Evolutionary conservation across 1,284 basidiomycete species (phyloP), one percentile per base, ranked within the genome.

Genomic region (Ustilago loliicola): DNA sequence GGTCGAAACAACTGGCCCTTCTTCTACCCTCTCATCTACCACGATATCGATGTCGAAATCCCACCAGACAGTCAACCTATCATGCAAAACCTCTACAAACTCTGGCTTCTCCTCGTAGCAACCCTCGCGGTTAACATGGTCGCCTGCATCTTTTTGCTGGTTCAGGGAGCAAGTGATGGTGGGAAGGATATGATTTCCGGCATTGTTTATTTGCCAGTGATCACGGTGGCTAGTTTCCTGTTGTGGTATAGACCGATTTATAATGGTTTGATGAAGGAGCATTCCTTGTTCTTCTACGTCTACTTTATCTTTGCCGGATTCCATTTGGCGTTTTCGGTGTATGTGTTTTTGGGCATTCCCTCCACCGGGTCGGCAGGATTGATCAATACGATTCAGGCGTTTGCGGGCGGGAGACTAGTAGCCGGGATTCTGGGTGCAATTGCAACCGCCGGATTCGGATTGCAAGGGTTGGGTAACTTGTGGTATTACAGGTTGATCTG

Each of bases 321-420:
- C 89, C 95, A 99, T 88, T 89, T 98, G 66, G 88, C 94, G 42
- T 98, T 93, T 89, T 93, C 93, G 72, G 86, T 95, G 23, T 86
- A 86, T 65, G 72, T 82, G 54, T 80, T 86, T 27, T 78, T 87
- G 38, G 85, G 87, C 11, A 84, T 87, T 73, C 86, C 83, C 19
- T 93, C 93, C 68, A 97, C 96, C 48, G 96, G 96, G 29, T 94
- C 94, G 45, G 95, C 94, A 13, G 96, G 97, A n/a, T 89, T 99
- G 53, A 94, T 98, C 84, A 94, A 95, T 87, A 96, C 92, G 36
- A 93, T 97, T 79, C 89, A 91, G 72, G 91, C 65, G 25, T 86
- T 83, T 58, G 66, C 63, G 19, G 55, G 65, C 17, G 55, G 53
- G 11, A 52, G 57, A 45, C 47, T 74, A 29, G 65, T 83, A 2